Evolutionary conservation across 805 yeast species (phyloP).

Genomic region (Komagataella pastoris): DNA sequence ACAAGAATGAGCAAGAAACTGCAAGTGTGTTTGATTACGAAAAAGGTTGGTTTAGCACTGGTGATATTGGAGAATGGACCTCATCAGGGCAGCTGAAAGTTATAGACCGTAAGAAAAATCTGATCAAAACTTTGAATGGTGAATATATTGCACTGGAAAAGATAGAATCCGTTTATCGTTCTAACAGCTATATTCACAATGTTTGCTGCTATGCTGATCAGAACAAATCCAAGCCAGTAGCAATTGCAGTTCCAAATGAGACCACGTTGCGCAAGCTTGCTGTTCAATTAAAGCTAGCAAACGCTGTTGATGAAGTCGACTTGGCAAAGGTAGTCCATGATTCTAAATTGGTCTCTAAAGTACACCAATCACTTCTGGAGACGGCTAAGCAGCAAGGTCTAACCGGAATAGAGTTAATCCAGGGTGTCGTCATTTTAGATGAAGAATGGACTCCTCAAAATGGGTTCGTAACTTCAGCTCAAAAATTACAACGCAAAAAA

Average conservation of each 20-base stretch:
- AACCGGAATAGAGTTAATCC: constrained; percentile 72
- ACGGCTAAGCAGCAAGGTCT: constrained; percentile 79
- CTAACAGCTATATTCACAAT: constrained; percentile 63
- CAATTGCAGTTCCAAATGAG: constrained; percentile 77
- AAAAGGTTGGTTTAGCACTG: constrained; percentile 92
- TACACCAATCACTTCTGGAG: constrained; percentile 44
- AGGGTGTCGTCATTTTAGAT: constrained; percentile 65
- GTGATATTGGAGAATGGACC: constrained; percentile 95
- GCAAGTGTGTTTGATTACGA: constrained; percentile 53
- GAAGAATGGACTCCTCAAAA: constrained; percentile 98
- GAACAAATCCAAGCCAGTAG: constrained; percentile 80
- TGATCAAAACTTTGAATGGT: constrained; percentile 92
- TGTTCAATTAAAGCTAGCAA: constrained; percentile 36
- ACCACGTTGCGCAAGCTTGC: constrained; percentile 47
- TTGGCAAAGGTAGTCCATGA: constrained; percentile 40
- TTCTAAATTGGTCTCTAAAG: constrained; percentile 36
- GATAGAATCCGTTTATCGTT: constrained; percentile 81
- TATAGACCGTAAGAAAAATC: constrained; percentile 90
- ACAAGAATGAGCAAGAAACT: constrained; percentile 74
- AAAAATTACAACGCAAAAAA: constrained; percentile 88
- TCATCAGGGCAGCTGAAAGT: constrained; percentile 64
- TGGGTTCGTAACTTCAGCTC: constrained; percentile 91
- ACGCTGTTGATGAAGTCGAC: constrained; percentile 25
- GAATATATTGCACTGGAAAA: constrained; percentile 96
- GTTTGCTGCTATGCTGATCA: constrained; percentile 91